A percentile compares a stretch with the other conserved stretches of the same genome.
Conservation (phyloP, 768 basidiomycete species). For the Hypholoma fasciculare region DNA sequence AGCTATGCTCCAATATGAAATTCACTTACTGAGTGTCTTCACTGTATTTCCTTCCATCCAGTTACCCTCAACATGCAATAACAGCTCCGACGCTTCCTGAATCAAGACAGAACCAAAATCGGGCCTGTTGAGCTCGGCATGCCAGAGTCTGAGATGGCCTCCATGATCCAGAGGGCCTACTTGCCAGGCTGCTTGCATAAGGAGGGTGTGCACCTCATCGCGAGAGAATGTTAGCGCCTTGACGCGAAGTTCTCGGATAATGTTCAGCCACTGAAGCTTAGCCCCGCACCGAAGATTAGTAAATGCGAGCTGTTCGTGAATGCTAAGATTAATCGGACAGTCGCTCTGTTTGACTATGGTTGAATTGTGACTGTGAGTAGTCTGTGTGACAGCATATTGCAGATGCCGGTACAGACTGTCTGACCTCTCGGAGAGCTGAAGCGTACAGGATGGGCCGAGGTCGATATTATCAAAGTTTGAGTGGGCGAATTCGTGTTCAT, state of each 20-base stretch:
- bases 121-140: conserved; percentile 31
- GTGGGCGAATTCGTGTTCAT: conserved; percentile 9
- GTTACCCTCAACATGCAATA: conserved; percentile 37
- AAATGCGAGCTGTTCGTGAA: conserved; percentile 49
- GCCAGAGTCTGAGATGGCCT: conserved; percentile 30
- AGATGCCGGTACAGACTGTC: conserved; percentile 30
- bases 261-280: conserved; percentile 50
- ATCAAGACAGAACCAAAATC: conserved; percentile 38
- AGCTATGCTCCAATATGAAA: not conserved
- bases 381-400: conserved; percentile 32
- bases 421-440: conserved; percentile 22
- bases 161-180: conserved; percentile 16
- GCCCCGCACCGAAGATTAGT: conserved; percentile 44
- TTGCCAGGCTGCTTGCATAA: conserved; percentile 46
- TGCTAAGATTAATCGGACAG: conserved; percentile 37
- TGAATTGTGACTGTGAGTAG: conserved; percentile 42
- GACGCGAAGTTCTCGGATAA: conserved; percentile 42
- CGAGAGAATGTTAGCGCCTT: conserved; percentile 36
- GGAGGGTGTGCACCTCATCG: conserved; percentile 39
- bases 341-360: conserved; percentile 39
- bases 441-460: conserved; percentile 24
- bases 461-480: conserved; percentile 11
- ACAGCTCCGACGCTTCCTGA: conserved; percentile 31
- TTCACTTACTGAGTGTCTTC: conserved; percentile 15
- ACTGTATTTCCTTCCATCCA: conserved; percentile 32